Evolutionary conservation across 2,329 filamentous ascomycete species (phyloP), one percentile per base, ranked within the genome.

Genomic region (Phaeosphaeria sp.): DNA sequence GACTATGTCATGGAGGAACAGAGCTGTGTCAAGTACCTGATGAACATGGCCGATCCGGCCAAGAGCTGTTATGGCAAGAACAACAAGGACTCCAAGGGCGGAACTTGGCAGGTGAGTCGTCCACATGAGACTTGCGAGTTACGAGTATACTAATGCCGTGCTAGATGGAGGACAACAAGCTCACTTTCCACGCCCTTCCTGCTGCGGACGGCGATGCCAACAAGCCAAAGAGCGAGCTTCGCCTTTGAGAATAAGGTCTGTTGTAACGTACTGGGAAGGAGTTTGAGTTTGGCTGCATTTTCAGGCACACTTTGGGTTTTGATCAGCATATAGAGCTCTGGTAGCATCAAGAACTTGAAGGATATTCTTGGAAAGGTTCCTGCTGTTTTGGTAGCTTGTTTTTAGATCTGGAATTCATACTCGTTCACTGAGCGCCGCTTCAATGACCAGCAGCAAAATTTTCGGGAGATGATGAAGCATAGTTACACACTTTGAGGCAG

Each of bases 101-200:
- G 44, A 25, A 47, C 44, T 24, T 47, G 44, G 44, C 44, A 47
- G 44, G 44, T 47, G n/a, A n/a, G 44, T 27, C 27, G 25, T 47
- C 11, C 18, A 21, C 4, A 3, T 18, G 22, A n/a, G 21, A 15
- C 4, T 9, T 47, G n/a, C 7, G 24, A 4, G 9, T 4, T 47
- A 6, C 9, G 9, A 8, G 22, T 17, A 27, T 36, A 24, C 24
- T 24, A 47, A 24, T n/a, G 4, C 24, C 9, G 21, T 15, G 22
- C 2, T 15, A 47, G 44, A 47, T 47, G 44, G 44, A 47, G 24
- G 44, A 47, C 21, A 47, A 47, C 24, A 8, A 47, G 3, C 44
- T 47, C 3, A 47, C 44, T 9, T 47, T 47, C 24, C 20, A 25
- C 27, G 44, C 44, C 13, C 22, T 47, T 27, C 44, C 44, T n/a